These are phyloP conservation scores for Erodium texanum DNA, from an alignment of 441 rosid genomes.

Conservation along the genomic window DNA sequence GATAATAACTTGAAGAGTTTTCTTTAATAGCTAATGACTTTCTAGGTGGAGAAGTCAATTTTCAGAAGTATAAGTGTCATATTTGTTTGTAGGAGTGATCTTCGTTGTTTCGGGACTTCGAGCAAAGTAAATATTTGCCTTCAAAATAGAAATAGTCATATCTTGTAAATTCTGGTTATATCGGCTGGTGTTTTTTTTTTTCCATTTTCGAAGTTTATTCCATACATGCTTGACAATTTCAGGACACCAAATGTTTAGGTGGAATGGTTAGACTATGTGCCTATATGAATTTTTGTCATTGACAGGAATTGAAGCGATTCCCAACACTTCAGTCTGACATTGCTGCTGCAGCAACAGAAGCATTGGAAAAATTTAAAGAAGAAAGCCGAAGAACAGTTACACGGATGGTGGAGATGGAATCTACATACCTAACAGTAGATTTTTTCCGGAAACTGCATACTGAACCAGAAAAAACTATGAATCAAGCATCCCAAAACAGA, in stretches of 20 bases:
- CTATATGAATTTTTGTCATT: constrained; percentile 13
- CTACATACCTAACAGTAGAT: constrained; percentile 92
- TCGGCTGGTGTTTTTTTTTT: neutral
- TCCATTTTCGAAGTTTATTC: neutral
- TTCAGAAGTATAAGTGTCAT: no score
- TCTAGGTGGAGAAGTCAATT: no score
- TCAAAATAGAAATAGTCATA: neutral
- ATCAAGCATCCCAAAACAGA: constrained; percentile 42
- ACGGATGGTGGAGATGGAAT: constrained; percentile 93
- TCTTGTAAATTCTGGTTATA: neutral
- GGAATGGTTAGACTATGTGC: neutral
- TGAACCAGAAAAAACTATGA: constrained; percentile 57
- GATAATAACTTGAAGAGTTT: no score
- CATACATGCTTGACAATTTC: neutral
- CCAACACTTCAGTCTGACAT: constrained; percentile 82
- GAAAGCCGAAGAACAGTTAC: constrained; percentile 81
- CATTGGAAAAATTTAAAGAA: constrained; percentile 88
- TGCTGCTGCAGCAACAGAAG: constrained; percentile 89
- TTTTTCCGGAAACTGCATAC: constrained; percentile 86
- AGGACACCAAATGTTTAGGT: neutral
- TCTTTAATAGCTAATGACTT: no score
- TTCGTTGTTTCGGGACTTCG: no score
- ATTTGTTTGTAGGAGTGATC: no score
- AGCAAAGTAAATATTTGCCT: neutral
- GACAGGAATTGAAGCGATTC: constrained; percentile 86